Evolutionary conservation across 768 basidiomycete species (phyloP), one percentile per base, ranked within the genome.

Genomic region (Mycena amicta): DNA sequence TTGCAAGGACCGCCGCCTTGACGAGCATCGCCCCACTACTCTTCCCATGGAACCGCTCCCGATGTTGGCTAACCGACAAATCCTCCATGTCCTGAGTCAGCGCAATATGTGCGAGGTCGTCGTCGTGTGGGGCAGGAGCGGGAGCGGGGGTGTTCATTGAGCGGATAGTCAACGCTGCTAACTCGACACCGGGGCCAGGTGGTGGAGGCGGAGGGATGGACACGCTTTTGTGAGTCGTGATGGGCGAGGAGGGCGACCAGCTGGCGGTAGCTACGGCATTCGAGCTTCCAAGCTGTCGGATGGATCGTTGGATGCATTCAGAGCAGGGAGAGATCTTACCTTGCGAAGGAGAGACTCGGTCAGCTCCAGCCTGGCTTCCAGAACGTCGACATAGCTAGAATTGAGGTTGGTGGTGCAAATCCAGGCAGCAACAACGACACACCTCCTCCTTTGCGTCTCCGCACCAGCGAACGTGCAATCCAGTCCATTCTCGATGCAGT

Each of bases 381-480:
- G 70, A 29, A 61, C 71, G 49, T 80, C 74, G 11, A 75, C 72
- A 49, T 75, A 75, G 52, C 74, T 75, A n/a, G n/a, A n/a, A n/a
- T n/a, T n/a, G n/a, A n/a, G n/a, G n/a, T n/a, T n/a, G n/a, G n/a
- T n/a, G n/a, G n/a, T n/a, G n/a, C n/a, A n/a, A n/a, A n/a, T n/a
- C n/a, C n/a, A n/a, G n/a, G n/a, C n/a, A n/a, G n/a, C n/a, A n/a
- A n/a, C n/a, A n/a, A n/a, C n/a, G 4, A 26, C 58, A 23, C 2
- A 59, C 47, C 75, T 74, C 72, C 78, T 25, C n/a, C 59, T 53
- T 13, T 47, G 55, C 20, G 59, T 76, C 22, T 76, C 74, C 5
- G 71, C 71, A 56, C 79, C 77, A 43, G 75, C 50, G 46, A 80
- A 80, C 0, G 73, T 77, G 64, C 78, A 80, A 16, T 77, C 75